These are phyloP conservation scores for Hypholoma sublateritium DNA, from an alignment of 768 basidiomycete genomes.

Conservation along the genomic window DNA sequence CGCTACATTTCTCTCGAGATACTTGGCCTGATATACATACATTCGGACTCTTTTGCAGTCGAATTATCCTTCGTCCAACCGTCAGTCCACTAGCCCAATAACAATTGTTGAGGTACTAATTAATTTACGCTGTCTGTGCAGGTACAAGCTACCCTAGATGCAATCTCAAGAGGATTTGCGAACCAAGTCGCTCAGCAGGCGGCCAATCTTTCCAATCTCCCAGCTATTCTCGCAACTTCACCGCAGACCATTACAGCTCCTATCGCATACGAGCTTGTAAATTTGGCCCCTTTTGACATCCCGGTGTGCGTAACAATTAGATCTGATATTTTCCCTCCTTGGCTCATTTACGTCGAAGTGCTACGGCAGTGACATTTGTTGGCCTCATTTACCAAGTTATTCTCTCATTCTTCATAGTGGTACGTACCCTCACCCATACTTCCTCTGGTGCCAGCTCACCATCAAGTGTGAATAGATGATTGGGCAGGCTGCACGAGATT, in stretches of 20 bases:
- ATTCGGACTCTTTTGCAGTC: conserved; percentile 23
- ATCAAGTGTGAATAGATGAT: conserved; percentile 26
- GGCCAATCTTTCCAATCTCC: conserved; percentile 26
- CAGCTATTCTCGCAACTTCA: conserved; percentile 39
- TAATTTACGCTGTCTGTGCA: conserved; percentile 3
- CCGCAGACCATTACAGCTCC: conserved; percentile 52
- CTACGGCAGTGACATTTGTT: conserved; percentile 50
- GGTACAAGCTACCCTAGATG: conserved; percentile 35
- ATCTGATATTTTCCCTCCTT: background rate
- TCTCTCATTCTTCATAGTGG: conserved; percentile 43
- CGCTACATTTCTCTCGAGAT: background rate
- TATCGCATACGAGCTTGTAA: conserved; percentile 44
- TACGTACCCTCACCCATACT: conserved; percentile 18
- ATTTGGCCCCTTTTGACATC: conserved; percentile 56
- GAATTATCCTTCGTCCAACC: conserved; percentile 31
- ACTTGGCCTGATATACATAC: background rate
- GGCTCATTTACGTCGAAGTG: conserved; percentile 28
- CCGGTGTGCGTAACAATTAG: conserved; percentile 44
- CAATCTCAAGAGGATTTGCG: conserved; percentile 34
- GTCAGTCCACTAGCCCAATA: conserved; percentile 13
- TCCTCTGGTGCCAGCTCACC: background rate
- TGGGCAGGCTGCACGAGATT: conserved; percentile 25
- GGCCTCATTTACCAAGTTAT: conserved; percentile 55
- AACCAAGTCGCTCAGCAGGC: conserved; percentile 27
- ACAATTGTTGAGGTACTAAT: no score